Conservation (phyloP, 345 rosid species). For the Streptanthus diversifolius region DNA sequence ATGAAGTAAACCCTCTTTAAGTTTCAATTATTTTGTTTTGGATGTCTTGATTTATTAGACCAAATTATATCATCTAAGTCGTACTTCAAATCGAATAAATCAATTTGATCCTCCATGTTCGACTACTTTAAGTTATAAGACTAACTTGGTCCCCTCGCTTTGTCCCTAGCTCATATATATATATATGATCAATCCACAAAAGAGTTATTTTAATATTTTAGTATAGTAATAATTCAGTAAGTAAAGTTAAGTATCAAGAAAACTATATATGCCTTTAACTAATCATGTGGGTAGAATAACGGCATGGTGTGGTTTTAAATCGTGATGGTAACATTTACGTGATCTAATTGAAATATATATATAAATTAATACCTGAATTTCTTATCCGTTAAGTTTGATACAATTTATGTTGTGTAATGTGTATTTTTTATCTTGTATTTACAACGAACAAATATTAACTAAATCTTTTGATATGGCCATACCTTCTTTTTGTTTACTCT, state of each 20-base stretch:
- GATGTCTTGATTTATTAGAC: constrained; percentile 16
- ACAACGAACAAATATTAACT: too few species aligned
- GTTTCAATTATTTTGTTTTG: constrained; percentile 27
- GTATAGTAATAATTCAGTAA: not conserved
- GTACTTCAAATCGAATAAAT: constrained; percentile 11
- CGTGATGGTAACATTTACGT: not conserved
- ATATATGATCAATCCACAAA: constrained; percentile 3
- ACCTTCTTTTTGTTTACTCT: too few species aligned
- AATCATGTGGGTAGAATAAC: not conserved
- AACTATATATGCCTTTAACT: not conserved
- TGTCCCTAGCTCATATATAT: not conserved
- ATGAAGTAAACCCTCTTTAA: constrained; percentile 19
- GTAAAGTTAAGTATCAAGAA: not conserved
- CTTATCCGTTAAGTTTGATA: not conserved
- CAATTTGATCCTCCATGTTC: constrained; percentile 20
- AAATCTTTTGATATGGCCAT: not conserved
- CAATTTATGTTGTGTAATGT: not conserved
- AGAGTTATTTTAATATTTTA: not conserved
- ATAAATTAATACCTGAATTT: not conserved
- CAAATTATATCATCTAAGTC: constrained; percentile 19
- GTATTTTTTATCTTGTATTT: not conserved
- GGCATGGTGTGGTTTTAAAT: not conserved
- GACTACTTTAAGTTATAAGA: constrained; percentile 10
- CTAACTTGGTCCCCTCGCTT: not conserved
- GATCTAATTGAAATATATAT: not conserved